Evolutionary conservation across 352 stramenopile species (phyloP), one percentile per base, ranked within the genome.

Genomic region (Pythium brassicae): DNA sequence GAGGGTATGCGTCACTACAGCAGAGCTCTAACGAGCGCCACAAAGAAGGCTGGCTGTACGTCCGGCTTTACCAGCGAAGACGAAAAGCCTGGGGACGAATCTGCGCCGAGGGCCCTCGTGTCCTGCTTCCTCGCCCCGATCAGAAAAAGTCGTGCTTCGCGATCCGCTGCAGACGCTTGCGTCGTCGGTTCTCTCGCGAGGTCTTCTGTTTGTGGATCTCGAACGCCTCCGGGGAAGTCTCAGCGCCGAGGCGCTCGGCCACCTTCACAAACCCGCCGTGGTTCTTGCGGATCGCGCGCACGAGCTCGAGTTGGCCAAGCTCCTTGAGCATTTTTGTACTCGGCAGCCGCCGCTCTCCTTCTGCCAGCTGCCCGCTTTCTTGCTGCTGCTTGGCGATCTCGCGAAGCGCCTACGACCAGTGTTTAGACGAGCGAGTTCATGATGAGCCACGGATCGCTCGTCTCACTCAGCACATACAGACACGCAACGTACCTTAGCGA

Each of bases 271-370:
- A 75, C 7, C 83, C 81, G 25, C 83, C 83, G 59, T 94, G 83
- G 50, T 91, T 91, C 59, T 94, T 94, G 40, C 79, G 83, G 58
- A 94, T 91, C 9, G 83, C 78, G 32, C 82, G 61, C 37, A 94
- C 66, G 23, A 94, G 59, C 4, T 75, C 65, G 15, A 68, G 63
- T 52, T 90, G 77, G 12, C 81, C 83, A 17, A 87, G 65, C 1
- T 75, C 63, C 50, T 94, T 94, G 0, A 94, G 71, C 37, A 82
- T 20, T 55, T 87, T 87, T 0, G 81, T 92, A 55, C 89, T 78
- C 2, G 81, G 80, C 50, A 90, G 71, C 22, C 32, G 53, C 12
- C 11, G 22, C 17, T 48, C 11, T 14, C n/a, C 22, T 32, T 25
- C n/a, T 40, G 54, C 26, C 53, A 45, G 23, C 29, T 29, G 65